Evolutionary conservation across 2,329 filamentous ascomycete species (phyloP), one percentile per base, ranked within the genome.

Genomic region (Dactylonectria macrodidyma): DNA sequence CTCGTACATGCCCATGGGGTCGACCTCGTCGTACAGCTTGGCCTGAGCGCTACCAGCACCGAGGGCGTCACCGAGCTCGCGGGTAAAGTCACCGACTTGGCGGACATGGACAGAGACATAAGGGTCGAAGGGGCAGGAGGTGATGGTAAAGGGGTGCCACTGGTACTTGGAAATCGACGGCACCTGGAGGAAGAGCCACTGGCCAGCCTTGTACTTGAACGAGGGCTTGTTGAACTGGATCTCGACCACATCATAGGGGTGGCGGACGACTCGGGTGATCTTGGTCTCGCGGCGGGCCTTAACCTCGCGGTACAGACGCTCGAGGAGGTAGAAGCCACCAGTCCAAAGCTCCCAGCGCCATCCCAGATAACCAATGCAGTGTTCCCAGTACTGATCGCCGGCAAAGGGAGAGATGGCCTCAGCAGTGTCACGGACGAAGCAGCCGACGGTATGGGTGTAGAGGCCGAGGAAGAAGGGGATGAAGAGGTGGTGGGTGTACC

Each of bases 131-230:
- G 96, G 96, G 82, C 96, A 99, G 10, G 96, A 98, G 2, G 96
- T 99, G 81, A 99, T 98, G 78, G 96, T 99, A 80, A 98, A 99
- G 1, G 96, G 96, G 83, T 99, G 96, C 96, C 96, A 99, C 84
- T 99, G 95, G 78, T 94, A 91, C 75, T 87, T 89, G 71, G 94
- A 97, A 61, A 99, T 90, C 7, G 93, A 92, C 0, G 96, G 96
- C 26, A 97, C 91, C 81, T 98, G 95, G 67, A 99, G 87, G 86
- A 98, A 98, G 44, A 98, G 90, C 95, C 95, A 99, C 84, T 99
- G 96, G 36, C 96, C 96, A 14, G 96, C 93, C 88, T 97, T 98
- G 90, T 99, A 99, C 78, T 91, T 94, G 92, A 99, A 97, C 65
- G 93, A 96, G 5, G 95, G 94, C 85, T 99, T 99, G 80, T 88